phyloP scores from a whole-genome alignment of 139 green algal species.

The Chlamydomonas urium region DNA sequence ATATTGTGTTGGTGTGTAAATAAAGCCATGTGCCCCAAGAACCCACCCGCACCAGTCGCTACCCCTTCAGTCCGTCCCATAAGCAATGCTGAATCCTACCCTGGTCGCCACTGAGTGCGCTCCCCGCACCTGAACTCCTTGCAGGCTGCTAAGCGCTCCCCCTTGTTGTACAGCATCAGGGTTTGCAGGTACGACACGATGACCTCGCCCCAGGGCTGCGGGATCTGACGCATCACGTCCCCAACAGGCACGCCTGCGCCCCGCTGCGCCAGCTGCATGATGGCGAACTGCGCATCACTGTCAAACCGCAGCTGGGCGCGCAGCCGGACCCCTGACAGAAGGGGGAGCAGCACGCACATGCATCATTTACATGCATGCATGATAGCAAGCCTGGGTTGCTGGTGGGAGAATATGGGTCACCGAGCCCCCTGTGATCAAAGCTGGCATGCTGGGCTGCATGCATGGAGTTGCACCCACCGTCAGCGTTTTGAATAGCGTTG shows the following conservation, averaged over 20 bases:
- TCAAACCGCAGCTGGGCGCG: conserved; percentile 17
- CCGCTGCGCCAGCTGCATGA: conserved; percentile 24
- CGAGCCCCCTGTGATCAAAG: no score
- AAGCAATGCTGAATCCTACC: no score
- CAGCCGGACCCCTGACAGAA: conserved; percentile 6
- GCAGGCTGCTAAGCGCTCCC: conserved; percentile 29
- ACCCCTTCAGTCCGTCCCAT: no score
- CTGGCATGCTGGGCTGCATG: no score
- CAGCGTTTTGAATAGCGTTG: not conserved
- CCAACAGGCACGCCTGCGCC: not conserved
- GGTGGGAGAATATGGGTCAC: no score
- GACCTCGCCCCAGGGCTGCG: conserved; percentile 20
- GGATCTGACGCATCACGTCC: conserved; percentile 19
- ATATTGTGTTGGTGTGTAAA: no score
- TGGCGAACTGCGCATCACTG: conserved; percentile 11
- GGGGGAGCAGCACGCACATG: no score
- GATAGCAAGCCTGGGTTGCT: no score
- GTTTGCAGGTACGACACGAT: conserved; percentile 25
- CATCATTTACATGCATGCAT: no score
- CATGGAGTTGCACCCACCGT: not conserved
- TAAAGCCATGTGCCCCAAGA: no score
- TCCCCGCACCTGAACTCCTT: conserved; percentile 27
- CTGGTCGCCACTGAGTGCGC: no score
- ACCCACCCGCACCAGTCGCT: no score
- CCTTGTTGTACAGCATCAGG: conserved; percentile 26